Percentiles rank a stretch among this genome's conserved stretches.
Evolutionary conservation across 2,329 filamentous ascomycete genomes (phyloP).

Genomic region (Zopfia rhizophila): DNA sequence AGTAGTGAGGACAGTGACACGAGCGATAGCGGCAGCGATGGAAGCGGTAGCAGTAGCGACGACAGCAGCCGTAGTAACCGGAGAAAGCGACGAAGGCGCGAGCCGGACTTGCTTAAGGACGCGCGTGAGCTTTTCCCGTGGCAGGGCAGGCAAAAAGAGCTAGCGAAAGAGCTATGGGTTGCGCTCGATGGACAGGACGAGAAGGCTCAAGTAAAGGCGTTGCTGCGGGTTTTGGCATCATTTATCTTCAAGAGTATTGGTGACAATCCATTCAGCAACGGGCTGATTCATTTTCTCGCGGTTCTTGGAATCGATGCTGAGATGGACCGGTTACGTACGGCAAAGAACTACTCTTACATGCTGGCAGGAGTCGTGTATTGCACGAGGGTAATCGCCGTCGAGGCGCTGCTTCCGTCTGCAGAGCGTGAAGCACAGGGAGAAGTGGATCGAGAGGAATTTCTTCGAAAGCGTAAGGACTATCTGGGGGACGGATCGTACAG

Average conservation of each 20-base stretch:
- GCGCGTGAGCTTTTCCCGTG: conserved; percentile 20
- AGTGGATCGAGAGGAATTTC: conserved; percentile 24
- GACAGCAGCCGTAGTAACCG: too few relatives aligned
- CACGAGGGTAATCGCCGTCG: conserved; percentile 24
- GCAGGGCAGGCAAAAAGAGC: conserved; percentile 20
- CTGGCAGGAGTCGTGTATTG: conserved; percentile 29
- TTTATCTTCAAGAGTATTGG: conserved; percentile 20
- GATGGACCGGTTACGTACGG: conserved; percentile 15
- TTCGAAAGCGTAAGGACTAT: conserved; percentile 20
- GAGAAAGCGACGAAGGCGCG: too few relatives aligned
- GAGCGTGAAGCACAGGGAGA: conserved; percentile 20
- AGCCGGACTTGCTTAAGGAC: conserved; percentile 11
- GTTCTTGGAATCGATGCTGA: conserved; percentile 1
- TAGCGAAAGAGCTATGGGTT: conserved; percentile 17
- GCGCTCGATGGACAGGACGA: conserved; percentile 6
- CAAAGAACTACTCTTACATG: conserved; percentile 28
- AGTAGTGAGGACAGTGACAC: too few relatives aligned
- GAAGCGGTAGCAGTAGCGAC: too few relatives aligned
- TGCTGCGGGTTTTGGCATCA: conserved; percentile 10
- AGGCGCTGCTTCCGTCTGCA: conserved; percentile 24
- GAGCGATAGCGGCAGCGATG: too few relatives aligned
- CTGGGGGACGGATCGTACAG: conserved; percentile 30
- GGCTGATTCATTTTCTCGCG: conserved; percentile 7
- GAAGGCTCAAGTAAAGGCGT: conserved; percentile 6
- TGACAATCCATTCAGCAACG: too few relatives aligned